Base-by-base conservation (phyloP, 108 stramenopile species). In the Aurantiochytrium sp. region DNA sequence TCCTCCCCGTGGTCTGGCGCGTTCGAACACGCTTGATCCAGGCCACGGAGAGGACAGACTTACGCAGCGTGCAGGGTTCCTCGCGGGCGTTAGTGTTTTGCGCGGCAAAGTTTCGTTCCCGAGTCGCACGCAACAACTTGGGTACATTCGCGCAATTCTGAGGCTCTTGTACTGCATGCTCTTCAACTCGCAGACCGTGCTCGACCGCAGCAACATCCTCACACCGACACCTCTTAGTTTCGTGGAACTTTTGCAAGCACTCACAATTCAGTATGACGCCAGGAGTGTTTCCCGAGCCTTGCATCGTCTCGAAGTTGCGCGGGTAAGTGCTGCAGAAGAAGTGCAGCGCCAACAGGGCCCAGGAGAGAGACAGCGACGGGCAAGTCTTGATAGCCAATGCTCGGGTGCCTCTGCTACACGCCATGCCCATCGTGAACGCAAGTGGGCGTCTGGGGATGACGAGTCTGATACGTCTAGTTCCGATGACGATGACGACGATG, bases 141-240 rank as follows among this genome's bases (percentile, higher is more conserved):
- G 18, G 1, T 83, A 83, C 28, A 28, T 83, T 53, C 23, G 51
- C 51, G 76, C 76, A 0, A 83, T 83, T 23, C 51, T 83, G 25
- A 43, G 51, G 6, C 49, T 83, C 28, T 28, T 83, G n/a, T 2
- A 83, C 28, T 47, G 49, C 49, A 83, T 83, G 76, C 45, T 53
- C n/a, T 83, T 83, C 51, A 83, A 83, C 28, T 83, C 76, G 45
- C 76, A 83, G 76, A 83, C 76, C n/a, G 76, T 83, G 6, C 49
- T 53, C 18, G 76, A 83, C 25, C 45, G 76, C 12, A 83, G 76
- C 76, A 83, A 83, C 28, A 16, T 83, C 43, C 76, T 83, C 16
- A 47, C 45, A 83, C 51, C 51, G 28, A 47, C n/a, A 18, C 76
- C 76, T 21, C 49, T 53, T 12, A 53, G 43, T 16, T 83, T 83